A percentile compares a stretch with the other conserved stretches of the same genome.
These are phyloP conservation scores for Globisporangium iwayamae DNA, from an alignment of 352 stramenopile genomes.

Conservation along the genomic window DNA sequence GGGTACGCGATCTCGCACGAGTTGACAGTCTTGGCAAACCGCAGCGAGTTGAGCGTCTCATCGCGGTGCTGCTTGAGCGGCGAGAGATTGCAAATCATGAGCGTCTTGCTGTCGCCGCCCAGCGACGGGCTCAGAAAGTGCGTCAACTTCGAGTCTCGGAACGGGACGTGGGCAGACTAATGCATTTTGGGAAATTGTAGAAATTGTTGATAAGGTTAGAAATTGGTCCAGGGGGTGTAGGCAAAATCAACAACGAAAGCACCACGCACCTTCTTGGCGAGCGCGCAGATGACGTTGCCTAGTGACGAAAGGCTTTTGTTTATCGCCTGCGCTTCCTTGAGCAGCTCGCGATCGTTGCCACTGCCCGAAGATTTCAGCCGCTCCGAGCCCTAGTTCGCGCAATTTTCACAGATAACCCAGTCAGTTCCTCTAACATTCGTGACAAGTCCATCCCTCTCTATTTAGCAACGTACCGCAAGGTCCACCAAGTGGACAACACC, in stretches of 20 bases:
- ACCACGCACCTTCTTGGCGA: conserved; percentile 73
- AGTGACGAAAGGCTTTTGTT: conserved; percentile 86
- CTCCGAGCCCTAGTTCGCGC: conserved; percentile 58
- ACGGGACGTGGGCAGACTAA: conserved; percentile 75
- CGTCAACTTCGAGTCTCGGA: conserved; percentile 89
- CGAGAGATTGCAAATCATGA: conserved; percentile 91
- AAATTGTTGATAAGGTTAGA: neutral
- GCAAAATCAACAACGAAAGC: neutral
- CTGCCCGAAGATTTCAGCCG: conserved; percentile 79
- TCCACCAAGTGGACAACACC: conserved; percentile 81
- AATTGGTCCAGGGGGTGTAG: neutral
- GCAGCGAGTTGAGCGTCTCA: conserved; percentile 83
- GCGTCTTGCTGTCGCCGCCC: conserved; percentile 83
- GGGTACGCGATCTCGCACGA: conserved; percentile 81
- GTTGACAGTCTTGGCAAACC: conserved; percentile 88
- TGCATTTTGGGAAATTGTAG: neutral
- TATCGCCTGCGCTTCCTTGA: conserved; percentile 84
- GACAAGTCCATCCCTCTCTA: neutral
- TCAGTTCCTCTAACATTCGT: neutral
- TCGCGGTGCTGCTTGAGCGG: conserved; percentile 68
- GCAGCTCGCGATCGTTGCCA: conserved; percentile 60
- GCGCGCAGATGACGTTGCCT: conserved; percentile 79
- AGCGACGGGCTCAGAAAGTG: conserved; percentile 83
- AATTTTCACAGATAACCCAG: neutral
- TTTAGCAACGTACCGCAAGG: conserved; percentile 48